A percentile compares a stretch with the other conserved stretches of the same genome.
Conservation (phyloP, 2,329 filamentous ascomycete species). For the Verticillium longisporum region DNA sequence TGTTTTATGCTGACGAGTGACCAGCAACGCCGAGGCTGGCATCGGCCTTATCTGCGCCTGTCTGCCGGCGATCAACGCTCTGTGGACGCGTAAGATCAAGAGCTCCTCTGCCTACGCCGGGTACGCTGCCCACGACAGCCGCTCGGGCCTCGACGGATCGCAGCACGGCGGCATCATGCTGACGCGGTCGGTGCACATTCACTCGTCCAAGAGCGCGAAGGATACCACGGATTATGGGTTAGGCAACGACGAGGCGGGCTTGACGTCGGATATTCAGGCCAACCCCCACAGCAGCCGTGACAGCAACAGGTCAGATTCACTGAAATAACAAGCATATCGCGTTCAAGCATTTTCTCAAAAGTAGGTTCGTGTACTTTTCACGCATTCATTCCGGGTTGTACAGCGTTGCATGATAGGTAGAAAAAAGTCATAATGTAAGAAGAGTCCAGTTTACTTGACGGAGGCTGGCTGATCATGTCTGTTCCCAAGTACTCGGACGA, state of each 20-base stretch:
- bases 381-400: too few relatives aligned
- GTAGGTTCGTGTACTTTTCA: too few relatives aligned
- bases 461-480: too few relatives aligned
- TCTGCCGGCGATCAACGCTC: slow-evolving; percentile 18
- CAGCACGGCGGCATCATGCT: slow-evolving; percentile 20
- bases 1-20: background rate
- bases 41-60: slow-evolving; percentile 24
- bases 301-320: background rate
- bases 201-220: slow-evolving; percentile 9
- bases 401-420: too few relatives aligned
- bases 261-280: slow-evolving; percentile 11
- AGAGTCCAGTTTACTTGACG: too few relatives aligned
- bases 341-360: background rate
- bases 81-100: slow-evolving; percentile 11
- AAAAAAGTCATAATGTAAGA: too few relatives aligned
- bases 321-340: background rate
- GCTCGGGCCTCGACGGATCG: slow-evolving; percentile 5
- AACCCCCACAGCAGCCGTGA: slow-evolving; percentile 8
- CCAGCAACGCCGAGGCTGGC: slow-evolving; percentile 20
- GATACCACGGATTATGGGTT: slow-evolving; percentile 7
- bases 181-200: slow-evolving; percentile 20
- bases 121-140: slow-evolving; percentile 12
- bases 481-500: too few relatives aligned
- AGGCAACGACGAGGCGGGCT: slow-evolving; percentile 15
- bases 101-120: slow-evolving; percentile 13